Base-by-base conservation (phyloP, 768 basidiomycete species). In the Boletus patriciae region DNA sequence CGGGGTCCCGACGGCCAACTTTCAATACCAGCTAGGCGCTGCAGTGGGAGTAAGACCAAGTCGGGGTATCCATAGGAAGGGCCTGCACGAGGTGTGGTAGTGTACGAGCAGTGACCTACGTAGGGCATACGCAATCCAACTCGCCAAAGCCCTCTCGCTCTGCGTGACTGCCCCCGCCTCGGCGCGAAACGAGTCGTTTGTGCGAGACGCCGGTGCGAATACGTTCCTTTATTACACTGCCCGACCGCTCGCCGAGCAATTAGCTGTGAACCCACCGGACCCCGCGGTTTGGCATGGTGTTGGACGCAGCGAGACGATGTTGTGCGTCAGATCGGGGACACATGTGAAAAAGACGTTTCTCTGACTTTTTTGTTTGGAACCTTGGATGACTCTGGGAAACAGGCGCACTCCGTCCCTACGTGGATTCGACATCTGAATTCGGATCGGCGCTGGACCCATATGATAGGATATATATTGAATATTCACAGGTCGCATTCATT, bases 51-150 rank as follows among this genome's bases (percentile, higher is more conserved):
- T 25, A 25, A 25, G 25, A 25, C 25, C 25, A 25, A 25, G 25
- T 25, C 25, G 25, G 5, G 25, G 25, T 25, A 25, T 25, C 3
- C 25, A 25, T 25, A 25, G 25, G 3, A 25, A 5, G 25, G 25
- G 5, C 25, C 25, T 25, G 25, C 25, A 25, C n/a, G n/a, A n/a
- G n/a, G n/a, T n/a, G n/a, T n/a, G n/a, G n/a, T n/a, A n/a, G n/a
- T n/a, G n/a, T n/a, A n/a, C n/a, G n/a, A n/a, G n/a, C n/a, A n/a
- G n/a, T n/a, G n/a, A n/a, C n/a, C n/a, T n/a, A n/a, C n/a, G n/a
- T n/a, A n/a, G n/a, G n/a, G n/a, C n/a, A n/a, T n/a, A 80, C 61
- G 88, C 86, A 1, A 86, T 91, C 46, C 87, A 90, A 67, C 66
- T 90, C 11, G 87, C 88, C 9, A 91, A 90, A 65, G 77, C 81